Base-by-base conservation (phyloP, 164 flowering plant species). In the Tetracentron sinense region DNA sequence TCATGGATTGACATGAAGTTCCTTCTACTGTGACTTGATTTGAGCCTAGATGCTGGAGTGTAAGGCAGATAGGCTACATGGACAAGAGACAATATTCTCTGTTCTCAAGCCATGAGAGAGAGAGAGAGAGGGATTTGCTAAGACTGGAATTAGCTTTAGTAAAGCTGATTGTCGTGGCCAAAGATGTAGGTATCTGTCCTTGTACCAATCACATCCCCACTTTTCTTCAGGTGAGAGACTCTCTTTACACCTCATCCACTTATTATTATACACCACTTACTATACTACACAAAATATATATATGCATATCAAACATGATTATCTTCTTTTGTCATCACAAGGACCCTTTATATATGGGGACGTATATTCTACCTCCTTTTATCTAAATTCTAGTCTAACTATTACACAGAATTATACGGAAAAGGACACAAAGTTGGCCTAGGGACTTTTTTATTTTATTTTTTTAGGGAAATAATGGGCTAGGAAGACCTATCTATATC, bases 181-280 rank as follows among this genome's bases (percentile, higher is more conserved):
- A 25, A 44, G 30, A 31, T 69, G 63, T 52, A 57, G 68, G 68
- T 64, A 64, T 64, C 35, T 64, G 73, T 70, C 73, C 54, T 64
- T 70, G 68, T 31, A 58, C 61, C 60, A 70, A 69, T 63, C 59
- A 51, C 58, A 57, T 46, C 44, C 63, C 44, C 44, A 61, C 62
- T 56, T 65, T 56, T 47, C 56, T 61, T 65, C 51, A 48, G 42
- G 58, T 47, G 68, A 53, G 49, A 51, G 38, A 19, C 56, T 5
- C 14, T 42, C 72, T 69, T 69, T 71, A 56, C 69, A 70, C 61
- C 61, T 70, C 65, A 70, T 44, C 52, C 61, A 29, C 42, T 22
- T 22, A 16, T 22, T n/a, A 30, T 10, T 19, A 53, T n/a, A 26
- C 63, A 28, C 54, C n/a, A n/a, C n/a, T n/a, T n/a, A n/a, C n/a